Conservation (phyloP, 331 rosid species). For the Pyrus hybrid region DNA sequence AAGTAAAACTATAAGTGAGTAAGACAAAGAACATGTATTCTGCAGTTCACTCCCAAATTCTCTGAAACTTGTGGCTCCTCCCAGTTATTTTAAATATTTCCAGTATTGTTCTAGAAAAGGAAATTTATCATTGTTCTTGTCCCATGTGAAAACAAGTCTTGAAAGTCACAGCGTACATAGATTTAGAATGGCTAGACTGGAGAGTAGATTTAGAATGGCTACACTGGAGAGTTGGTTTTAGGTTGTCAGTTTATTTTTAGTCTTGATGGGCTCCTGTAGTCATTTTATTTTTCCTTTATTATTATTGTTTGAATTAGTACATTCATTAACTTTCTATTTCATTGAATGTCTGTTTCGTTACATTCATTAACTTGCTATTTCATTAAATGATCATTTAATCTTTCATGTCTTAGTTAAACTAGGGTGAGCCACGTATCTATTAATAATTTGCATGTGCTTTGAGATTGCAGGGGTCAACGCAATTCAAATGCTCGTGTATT, state of each 20-base stretch:
- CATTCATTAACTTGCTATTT: too few species aligned
- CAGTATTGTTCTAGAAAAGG: not conserved
- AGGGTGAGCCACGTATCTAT: not conserved
- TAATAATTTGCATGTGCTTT: slow-evolving; percentile 17
- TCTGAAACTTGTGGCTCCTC: not conserved
- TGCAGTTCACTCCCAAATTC: not conserved
- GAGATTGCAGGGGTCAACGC: slow-evolving; percentile 45
- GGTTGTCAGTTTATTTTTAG: not conserved
- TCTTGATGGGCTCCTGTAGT: not conserved
- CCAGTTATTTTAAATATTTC: not conserved
- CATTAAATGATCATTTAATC: not conserved
- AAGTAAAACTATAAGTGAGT: not conserved
- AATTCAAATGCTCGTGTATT: slow-evolving; percentile 27
- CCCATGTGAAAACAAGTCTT: not conserved
- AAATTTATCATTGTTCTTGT: not conserved
- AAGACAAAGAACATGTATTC: not conserved
- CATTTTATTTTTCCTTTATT: not conserved
- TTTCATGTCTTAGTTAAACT: not conserved
- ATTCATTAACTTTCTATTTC: not conserved
- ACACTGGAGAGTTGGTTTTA: not conserved
- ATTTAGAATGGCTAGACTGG: too few species aligned
- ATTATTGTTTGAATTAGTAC: not conserved
- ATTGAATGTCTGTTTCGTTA: not conserved
- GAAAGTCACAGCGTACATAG: not conserved
- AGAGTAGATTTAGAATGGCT: not conserved